phyloP scores from a whole-genome alignment of 2,329 filamentous ascomycete genomes.

The Didymella exigua region DNA sequence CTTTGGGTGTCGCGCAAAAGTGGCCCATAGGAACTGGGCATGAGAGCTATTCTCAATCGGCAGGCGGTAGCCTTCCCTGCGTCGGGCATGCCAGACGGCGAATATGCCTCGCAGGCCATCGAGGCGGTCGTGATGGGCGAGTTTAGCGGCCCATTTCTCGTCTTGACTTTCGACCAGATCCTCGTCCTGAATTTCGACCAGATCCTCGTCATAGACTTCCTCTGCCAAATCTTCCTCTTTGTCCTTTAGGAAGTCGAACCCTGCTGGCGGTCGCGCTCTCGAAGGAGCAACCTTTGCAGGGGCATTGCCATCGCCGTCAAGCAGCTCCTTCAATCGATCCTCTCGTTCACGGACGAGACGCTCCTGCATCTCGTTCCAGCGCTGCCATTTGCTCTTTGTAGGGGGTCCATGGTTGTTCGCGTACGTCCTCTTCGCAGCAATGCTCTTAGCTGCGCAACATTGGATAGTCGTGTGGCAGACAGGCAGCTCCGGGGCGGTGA shows the following conservation, averaged over 20 bases:
- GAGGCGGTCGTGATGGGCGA: conserved; percentile 50
- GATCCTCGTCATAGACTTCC: conserved; percentile 16
- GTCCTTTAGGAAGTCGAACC: conserved; percentile 11
- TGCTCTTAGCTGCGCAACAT: conserved; percentile 24
- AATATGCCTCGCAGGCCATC: conserved; percentile 50
- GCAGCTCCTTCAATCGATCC: conserved; percentile 16
- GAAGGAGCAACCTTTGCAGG: background rate
- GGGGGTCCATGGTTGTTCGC: conserved; percentile 9
- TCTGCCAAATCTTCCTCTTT: background rate
- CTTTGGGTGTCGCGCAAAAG: conserved; percentile 48
- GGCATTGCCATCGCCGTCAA: conserved; percentile 15
- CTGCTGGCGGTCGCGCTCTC: background rate
- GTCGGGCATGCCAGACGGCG: conserved; percentile 53
- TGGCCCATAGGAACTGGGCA: conserved; percentile 54
- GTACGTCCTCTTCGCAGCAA: conserved; percentile 19
- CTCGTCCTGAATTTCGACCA: conserved; percentile 16
- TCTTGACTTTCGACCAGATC: conserved; percentile 14
- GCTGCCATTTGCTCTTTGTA: conserved; percentile 20
- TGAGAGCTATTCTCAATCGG: conserved; percentile 47
- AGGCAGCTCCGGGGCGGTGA: conserved; percentile 32
- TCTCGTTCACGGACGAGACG: conserved; percentile 10
- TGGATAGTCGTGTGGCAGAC: conserved; percentile 21
- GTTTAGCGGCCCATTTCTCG: conserved; percentile 49
- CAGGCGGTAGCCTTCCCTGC: conserved; percentile 45
- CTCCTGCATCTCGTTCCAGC: conserved; percentile 18